Evolutionary conservation across 805 yeast species (phyloP).

Genomic region (Barnettozyma sucrosica): DNA sequence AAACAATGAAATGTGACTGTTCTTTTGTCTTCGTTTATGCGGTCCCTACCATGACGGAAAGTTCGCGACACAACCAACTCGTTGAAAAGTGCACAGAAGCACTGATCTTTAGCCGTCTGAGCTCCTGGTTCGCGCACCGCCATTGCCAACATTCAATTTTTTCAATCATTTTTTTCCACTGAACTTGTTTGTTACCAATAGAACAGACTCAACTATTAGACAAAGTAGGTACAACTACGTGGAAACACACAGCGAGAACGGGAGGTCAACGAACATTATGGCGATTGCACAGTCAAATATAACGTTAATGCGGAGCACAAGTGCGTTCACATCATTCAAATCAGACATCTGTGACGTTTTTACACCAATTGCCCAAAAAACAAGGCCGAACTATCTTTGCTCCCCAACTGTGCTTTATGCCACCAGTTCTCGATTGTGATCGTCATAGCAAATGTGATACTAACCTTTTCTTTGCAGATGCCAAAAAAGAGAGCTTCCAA

Average conservation of each 20-base stretch:
- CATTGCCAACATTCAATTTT: not conserved
- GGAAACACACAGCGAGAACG: not conserved
- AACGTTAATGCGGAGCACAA: not conserved
- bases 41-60: slow-evolving; percentile 2
- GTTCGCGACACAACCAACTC: not conserved
- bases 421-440: not conserved
- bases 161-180: slow-evolving; percentile 5
- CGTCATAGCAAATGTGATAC: slow-evolving; percentile 6
- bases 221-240: slow-evolving; percentile 7
- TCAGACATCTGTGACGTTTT: not conserved
- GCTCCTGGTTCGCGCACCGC: slow-evolving; percentile 2
- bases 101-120: not conserved
- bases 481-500: slow-evolving; percentile 99
- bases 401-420: not conserved
- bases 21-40: not conserved
- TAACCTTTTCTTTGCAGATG: slow-evolving; percentile 44
- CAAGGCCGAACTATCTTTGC: no score
- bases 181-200: not conserved
- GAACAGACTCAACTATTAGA: slow-evolving; percentile 7
- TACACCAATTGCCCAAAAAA: not conserved
- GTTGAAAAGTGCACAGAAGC: slow-evolving; percentile 6
- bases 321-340: not conserved
- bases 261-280: not conserved
- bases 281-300: not conserved
- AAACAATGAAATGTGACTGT: slow-evolving; percentile 5